Conservation (phyloP, 2,329 filamentous ascomycete genomes). For the Fusarium phyllophilum region DNA sequence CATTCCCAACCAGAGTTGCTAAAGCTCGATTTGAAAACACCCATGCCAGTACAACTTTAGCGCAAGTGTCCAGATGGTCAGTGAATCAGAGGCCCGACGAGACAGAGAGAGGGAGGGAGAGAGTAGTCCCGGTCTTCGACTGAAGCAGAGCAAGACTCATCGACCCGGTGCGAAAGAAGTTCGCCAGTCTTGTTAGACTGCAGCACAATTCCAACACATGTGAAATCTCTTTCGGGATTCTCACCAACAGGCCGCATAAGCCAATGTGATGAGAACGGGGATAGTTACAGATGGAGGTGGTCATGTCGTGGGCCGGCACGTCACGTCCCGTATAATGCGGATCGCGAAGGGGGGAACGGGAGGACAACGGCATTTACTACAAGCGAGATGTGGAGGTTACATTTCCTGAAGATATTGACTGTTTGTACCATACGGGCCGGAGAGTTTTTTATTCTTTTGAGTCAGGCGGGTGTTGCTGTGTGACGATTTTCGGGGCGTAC, state of each 20-base stretch:
- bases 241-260: background rate
- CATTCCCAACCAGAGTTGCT: background rate
- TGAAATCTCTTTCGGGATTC: too few species aligned
- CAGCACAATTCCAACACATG: too few species aligned
- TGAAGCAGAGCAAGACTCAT: background rate
- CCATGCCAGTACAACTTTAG: too few species aligned
- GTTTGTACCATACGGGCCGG: constrained; percentile 7
- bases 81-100: background rate
- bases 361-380: constrained; percentile 25
- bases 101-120: background rate
- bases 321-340: constrained; percentile 6
- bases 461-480: constrained; percentile 15
- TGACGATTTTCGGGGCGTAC: constrained; percentile 28
- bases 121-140: background rate
- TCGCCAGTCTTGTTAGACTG: background rate
- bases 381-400: constrained; percentile 11
- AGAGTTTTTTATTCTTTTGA: constrained; percentile 16
- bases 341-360: constrained; percentile 4
- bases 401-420: background rate
- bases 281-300: constrained; percentile 6
- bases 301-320: constrained; percentile 10
- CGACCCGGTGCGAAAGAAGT: background rate
- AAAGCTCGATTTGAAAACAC: background rate
- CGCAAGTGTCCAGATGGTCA: background rate
- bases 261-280: background rate